phyloP scores from a whole-genome alignment of 2,329 filamentous ascomycete species.

The Colletotrichum trifolii region DNA sequence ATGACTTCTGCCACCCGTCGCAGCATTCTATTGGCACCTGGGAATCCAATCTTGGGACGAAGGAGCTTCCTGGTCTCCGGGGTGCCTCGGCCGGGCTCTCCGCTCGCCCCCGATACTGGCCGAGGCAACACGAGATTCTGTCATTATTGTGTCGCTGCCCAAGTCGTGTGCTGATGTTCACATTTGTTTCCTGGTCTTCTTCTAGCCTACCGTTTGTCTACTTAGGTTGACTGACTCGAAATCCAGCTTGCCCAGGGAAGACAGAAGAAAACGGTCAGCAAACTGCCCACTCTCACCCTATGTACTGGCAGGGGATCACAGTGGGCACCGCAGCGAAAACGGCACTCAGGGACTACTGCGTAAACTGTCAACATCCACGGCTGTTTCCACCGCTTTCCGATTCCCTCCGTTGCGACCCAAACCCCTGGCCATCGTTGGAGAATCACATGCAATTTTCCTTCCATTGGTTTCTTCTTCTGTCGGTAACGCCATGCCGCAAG shows the following conservation, averaged over 20 bases:
- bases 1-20: too few species aligned
- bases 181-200: neutral
- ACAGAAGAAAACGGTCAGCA: constrained; percentile 15
- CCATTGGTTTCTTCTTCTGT: constrained; percentile 16
- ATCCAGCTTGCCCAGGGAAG: constrained; percentile 9
- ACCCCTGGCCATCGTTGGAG: constrained; percentile 17
- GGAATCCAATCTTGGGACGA: neutral
- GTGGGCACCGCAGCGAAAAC: constrained; percentile 17
- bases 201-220: neutral
- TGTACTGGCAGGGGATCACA: neutral
- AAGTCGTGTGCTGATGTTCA: neutral
- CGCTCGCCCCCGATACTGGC: constrained; percentile 17
- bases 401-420: constrained; percentile 8
- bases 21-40: too few species aligned
- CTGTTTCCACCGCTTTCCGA: constrained; percentile 6
- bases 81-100: constrained; percentile 33
- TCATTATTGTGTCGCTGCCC: neutral
- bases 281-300: constrained; percentile 13
- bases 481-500: too few species aligned
- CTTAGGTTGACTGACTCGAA: neutral
- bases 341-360: neutral
- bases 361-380: constrained; percentile 14
- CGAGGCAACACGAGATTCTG: constrained; percentile 27
- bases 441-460: constrained; percentile 31
- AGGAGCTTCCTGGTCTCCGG: constrained; percentile 2